These are phyloP conservation scores for Polytolypa hystricis DNA, from an alignment of 2,329 filamentous ascomycete species.

Conservation along the genomic window DNA sequence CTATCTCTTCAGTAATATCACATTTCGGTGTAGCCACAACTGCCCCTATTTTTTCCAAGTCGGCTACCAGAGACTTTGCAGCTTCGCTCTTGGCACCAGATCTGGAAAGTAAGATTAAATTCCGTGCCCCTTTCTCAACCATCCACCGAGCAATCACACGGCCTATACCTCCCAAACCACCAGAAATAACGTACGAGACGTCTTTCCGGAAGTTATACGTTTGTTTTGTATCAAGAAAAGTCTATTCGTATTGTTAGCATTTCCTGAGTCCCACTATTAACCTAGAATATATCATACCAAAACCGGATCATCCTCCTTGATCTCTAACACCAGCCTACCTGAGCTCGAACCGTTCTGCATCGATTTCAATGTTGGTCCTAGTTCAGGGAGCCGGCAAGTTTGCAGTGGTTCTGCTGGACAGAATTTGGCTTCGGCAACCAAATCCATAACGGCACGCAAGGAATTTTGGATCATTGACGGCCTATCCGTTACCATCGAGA, in stretches of 20 bases:
- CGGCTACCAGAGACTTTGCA: conserved; percentile 9
- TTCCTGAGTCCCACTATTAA: neutral
- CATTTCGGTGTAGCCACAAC: conserved; percentile 5
- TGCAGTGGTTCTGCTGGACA: conserved; percentile 5
- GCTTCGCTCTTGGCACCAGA: conserved; percentile 10
- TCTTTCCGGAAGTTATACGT: conserved; percentile 11
- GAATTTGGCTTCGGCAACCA: neutral
- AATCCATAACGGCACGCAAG: conserved; percentile 6
- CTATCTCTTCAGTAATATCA: conserved; percentile 8
- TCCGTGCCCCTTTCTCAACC: conserved; percentile 15
- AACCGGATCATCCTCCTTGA: conserved; percentile 10
- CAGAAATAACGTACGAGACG: conserved; percentile 12
- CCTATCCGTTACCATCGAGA: neutral
- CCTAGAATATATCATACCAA: conserved; percentile 11
- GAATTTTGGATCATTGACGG: conserved; percentile 9
- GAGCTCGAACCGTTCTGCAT: conserved; percentile 25
- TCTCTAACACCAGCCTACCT: conserved; percentile 28
- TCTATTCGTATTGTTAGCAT: neutral
- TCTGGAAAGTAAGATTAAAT: conserved; percentile 22
- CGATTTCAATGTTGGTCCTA: conserved; percentile 17
- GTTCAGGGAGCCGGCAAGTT: conserved; percentile 6
- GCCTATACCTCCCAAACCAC: conserved; percentile 7
- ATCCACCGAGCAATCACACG: conserved; percentile 5
- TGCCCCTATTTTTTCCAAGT: conserved; percentile 13
- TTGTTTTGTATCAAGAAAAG: conserved; percentile 1